Base-by-base conservation (phyloP, 495 filamentous ascomycete genomes). In the Jackrogersella multiformis region DNA sequence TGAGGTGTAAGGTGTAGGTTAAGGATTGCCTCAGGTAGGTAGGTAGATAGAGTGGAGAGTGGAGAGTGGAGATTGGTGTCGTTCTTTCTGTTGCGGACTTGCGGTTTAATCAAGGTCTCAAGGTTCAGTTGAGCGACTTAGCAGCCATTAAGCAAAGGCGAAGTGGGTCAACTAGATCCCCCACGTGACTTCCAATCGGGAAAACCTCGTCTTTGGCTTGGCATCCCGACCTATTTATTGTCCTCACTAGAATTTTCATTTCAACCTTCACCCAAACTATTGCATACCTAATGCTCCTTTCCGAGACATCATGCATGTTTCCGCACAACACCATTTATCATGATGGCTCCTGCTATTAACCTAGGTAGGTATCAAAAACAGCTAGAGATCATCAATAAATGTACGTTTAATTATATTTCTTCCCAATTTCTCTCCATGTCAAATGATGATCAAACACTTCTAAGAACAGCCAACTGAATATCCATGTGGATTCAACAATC, bases 381-480 rank as follows among this genome's bases (percentile, higher is more conserved):
- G 18, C 12, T 54, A 32, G 10, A 16, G 24, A 48, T 36, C 6
- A 52, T 16, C 44, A 60, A 41, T 52, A 51, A 69, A 44, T 58
- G 67, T 70, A 66, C 66, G 67, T 57, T 21, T 10, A 39, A 16
- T 10, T 48, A 15, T 38, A 28, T 38, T 55, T 54, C 24, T 42
- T 44, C 36, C 21, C 54, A 8, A 28, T 36, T 51, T 26, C 16
- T 38, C 30, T 58, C 16, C 39, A 21, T 28, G 42, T 52, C 58
- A 9, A 44, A 77, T 84, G 81, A 84, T 84, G 80, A 84, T 70
- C 78, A 65, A 77, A 72, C 76, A 62, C 82, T 78, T 80, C 82
- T 84, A 85, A 85, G 81, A 85, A 85, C 81, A 80, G 83, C 81
- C 82, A 84, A 83, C 84, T 80, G 82, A 86, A 85, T 67, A 56